Conservation (phyloP, 1,284 basidiomycete species). For the Ceratobasidium sp. region DNA sequence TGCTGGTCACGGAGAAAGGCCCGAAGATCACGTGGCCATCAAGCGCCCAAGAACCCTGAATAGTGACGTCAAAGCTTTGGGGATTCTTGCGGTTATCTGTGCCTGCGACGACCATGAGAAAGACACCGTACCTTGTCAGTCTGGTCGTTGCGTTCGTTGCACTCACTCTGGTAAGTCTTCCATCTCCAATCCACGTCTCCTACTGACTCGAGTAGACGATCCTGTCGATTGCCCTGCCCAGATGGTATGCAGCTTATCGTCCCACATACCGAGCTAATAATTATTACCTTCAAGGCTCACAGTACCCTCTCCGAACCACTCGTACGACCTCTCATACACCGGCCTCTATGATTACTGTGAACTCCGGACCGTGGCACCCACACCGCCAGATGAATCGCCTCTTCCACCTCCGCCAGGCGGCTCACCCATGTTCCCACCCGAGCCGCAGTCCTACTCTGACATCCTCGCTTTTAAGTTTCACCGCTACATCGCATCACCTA, state of each 20-base stretch:
- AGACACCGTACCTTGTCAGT: constrained; percentile 72
- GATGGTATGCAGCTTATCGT: not conserved
- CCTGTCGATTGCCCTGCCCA: constrained; percentile 22
- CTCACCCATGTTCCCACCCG: not conserved
- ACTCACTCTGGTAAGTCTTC: constrained; percentile 66
- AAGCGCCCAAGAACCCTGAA: not conserved
- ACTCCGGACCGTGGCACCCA: not conserved
- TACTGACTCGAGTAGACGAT: constrained; percentile 6
- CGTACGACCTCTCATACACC: constrained; percentile 14
- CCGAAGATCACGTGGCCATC: not conserved
- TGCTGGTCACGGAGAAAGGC: not conserved
- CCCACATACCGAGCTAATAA: not conserved
- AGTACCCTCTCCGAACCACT: constrained; percentile 6
- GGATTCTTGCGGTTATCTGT: not conserved
- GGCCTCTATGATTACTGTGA: constrained; percentile 28
- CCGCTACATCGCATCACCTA: not conserved
- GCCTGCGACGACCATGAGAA: constrained; percentile 64
- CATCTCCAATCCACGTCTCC: constrained; percentile 43
- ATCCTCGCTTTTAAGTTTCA: not conserved
- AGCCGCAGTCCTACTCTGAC: constrained; percentile 32
- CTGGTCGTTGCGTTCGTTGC: constrained; percentile 66
- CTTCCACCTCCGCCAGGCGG: constrained; percentile 19
- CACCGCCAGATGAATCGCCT: constrained; percentile 25
- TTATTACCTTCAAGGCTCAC: not conserved
- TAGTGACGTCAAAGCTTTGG: constrained; percentile 1